These are phyloP conservation scores for Kodamaea neixiangensis DNA, from an alignment of 805 yeast species.

Conservation along the genomic window DNA sequence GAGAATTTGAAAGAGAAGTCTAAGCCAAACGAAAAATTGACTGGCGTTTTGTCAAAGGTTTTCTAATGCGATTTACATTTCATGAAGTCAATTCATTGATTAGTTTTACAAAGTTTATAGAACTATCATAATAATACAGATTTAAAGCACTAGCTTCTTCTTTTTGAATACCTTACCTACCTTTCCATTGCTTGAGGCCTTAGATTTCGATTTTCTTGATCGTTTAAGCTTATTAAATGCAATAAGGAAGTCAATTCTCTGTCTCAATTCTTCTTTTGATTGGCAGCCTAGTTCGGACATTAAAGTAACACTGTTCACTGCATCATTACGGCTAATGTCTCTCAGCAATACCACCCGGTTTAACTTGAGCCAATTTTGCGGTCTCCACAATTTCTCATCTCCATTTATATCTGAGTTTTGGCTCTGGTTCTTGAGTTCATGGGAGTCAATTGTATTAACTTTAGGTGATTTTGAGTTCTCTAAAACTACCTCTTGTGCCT, in stretches of 20 bases:
- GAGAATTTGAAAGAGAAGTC: conserved; percentile 43
- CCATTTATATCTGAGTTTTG: not conserved
- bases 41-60: conserved; percentile 53
- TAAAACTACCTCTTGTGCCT: not conserved
- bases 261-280: conserved; percentile 30
- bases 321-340: conserved; percentile 25
- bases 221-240: conserved; percentile 7
- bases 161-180: not conserved
- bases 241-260: conserved; percentile 30
- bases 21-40: conserved; percentile 41
- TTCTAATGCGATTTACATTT: conserved; percentile 31
- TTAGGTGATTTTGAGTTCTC: not conserved
- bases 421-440: not conserved
- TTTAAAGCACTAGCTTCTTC: not conserved
- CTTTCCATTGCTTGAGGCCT: not conserved
- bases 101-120: conserved; percentile 1
- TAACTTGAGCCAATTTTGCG: conserved; percentile 34
- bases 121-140: not conserved
- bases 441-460: not conserved
- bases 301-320: conserved; percentile 30
- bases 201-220: not conserved
- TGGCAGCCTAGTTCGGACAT: conserved; percentile 27
- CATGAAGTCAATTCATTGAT: not conserved
- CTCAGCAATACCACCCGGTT: conserved; percentile 29
- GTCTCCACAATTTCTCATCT: not conserved